These are phyloP conservation scores for Austroboletus niveus DNA, from an alignment of 1,284 basidiomycete species.

Conservation along the genomic window DNA sequence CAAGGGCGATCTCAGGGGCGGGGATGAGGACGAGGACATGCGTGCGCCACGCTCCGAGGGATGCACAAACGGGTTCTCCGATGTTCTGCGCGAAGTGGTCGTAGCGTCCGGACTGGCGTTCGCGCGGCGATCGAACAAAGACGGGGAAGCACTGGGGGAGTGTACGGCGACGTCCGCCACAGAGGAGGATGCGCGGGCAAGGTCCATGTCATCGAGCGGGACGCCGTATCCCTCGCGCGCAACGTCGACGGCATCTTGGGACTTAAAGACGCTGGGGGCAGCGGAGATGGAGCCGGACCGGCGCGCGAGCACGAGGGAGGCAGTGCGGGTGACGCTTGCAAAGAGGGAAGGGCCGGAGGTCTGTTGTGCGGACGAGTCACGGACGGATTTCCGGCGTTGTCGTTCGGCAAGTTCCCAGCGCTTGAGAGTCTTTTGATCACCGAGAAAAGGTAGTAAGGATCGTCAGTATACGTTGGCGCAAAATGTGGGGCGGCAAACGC, in stretches of 20 bases:
- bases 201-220: slow-evolving; percentile 51
- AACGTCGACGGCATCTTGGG: slow-evolving; percentile 47
- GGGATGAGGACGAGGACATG: slow-evolving; percentile 6
- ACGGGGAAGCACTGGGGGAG: slow-evolving; percentile 36
- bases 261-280: slow-evolving; percentile 42
- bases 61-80: slow-evolving; percentile 52
- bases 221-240: slow-evolving; percentile 34
- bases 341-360: slow-evolving; percentile 46
- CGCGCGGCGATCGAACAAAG: slow-evolving; percentile 19
- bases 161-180: slow-evolving; percentile 30
- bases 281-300: slow-evolving; percentile 11
- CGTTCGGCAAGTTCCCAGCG: slow-evolving; percentile 74
- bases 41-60: slow-evolving; percentile 33
- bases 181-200: slow-evolving; percentile 21
- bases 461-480: slow-evolving; percentile 7
- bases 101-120: slow-evolving; percentile 16
- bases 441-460: not conserved
- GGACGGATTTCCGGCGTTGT: slow-evolving; percentile 61
- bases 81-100: not conserved
- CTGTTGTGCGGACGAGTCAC: slow-evolving; percentile 41
- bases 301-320: slow-evolving; percentile 44
- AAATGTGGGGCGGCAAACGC: not conserved
- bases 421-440: slow-evolving; percentile 54
- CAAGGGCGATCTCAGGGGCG: not conserved
- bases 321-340: slow-evolving; percentile 52